Conservation (phyloP, 208 protist genomes). For the Crithidia sp. region DNA sequence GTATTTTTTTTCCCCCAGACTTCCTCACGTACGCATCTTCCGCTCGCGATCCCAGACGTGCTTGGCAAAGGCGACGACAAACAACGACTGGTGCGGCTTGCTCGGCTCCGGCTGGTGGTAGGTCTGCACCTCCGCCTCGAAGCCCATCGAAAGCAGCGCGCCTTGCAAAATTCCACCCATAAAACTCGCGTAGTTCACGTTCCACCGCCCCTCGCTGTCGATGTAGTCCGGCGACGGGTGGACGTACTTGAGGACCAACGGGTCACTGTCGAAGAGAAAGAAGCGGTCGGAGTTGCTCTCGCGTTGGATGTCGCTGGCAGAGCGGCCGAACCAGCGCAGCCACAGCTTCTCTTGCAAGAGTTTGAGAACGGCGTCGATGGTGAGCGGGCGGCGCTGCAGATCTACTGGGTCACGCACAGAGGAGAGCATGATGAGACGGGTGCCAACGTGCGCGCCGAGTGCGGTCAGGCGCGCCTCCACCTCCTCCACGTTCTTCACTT, state of each 20-base stretch:
- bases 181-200: constrained; percentile 86
- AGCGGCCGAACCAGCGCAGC: constrained; percentile 79
- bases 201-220: constrained; percentile 75
- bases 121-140: constrained; percentile 78
- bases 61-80: constrained; percentile 77
- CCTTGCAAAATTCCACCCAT: constrained; percentile 86
- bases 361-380: constrained; percentile 64
- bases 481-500: constrained; percentile 78
- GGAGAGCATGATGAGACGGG: constrained; percentile 67
- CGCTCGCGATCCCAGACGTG: constrained; percentile 85
- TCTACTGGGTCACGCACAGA: constrained; percentile 63
- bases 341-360: constrained; percentile 81
- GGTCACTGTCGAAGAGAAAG: constrained; percentile 83
- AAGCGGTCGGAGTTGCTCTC: constrained; percentile 83
- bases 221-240: constrained; percentile 82
- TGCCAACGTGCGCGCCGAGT: constrained; percentile 76
- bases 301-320: constrained; percentile 78
- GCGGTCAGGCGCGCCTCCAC: constrained; percentile 74
- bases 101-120: constrained; percentile 79
- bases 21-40: constrained; percentile 40
- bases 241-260: constrained; percentile 70
- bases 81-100: constrained; percentile 83
- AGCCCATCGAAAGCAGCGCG: constrained; percentile 74
- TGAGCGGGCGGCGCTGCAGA: constrained; percentile 61
- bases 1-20: not conserved